These are phyloP conservation scores for Daldinia vernicosa DNA, from an alignment of 495 filamentous ascomycete species.

Conservation along the genomic window DNA sequence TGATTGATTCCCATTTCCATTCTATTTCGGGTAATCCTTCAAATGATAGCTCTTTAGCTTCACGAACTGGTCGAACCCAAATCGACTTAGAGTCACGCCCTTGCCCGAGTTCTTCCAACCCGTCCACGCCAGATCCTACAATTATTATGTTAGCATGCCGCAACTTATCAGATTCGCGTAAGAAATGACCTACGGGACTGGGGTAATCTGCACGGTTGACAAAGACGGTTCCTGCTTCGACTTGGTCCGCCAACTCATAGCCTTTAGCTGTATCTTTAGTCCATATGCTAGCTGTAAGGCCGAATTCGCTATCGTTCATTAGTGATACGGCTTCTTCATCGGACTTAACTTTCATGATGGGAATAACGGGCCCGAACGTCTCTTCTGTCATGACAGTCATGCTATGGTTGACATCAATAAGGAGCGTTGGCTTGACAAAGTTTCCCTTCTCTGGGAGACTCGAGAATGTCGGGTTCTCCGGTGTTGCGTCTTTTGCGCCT, in stretches of 20 bases:
- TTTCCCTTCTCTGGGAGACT: constrained; percentile 77
- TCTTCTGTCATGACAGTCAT: constrained; percentile 96
- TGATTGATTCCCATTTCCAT: constrained; percentile 46
- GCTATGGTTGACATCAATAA: constrained; percentile 80
- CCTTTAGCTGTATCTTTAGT: constrained; percentile 85
- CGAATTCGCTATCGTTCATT: constrained; percentile 97
- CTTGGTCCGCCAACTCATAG: constrained; percentile 77
- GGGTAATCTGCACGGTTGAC: constrained; percentile 96
- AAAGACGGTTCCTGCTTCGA: constrained; percentile 96
- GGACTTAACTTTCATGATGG: constrained; percentile 87
- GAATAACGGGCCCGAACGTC: constrained; percentile 94
- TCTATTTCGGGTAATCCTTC: constrained; percentile 81
- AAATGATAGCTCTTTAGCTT: constrained; percentile 96
- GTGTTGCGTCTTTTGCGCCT: constrained; percentile 85
- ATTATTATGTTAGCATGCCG: constrained; percentile 33
- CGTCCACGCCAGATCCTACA: constrained; percentile 93
- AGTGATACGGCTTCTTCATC: constrained; percentile 83
- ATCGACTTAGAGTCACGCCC: constrained; percentile 86
- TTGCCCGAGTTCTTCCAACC: constrained; percentile 97
- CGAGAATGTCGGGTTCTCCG: constrained; percentile 77
- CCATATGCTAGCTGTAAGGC: constrained; percentile 97
- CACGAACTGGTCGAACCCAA: constrained; percentile 93
- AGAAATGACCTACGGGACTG: constrained; percentile 78
- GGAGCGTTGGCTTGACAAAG: constrained; percentile 84
- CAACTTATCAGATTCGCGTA: constrained; percentile 13